Base-by-base conservation (phyloP, 2,329 filamentous ascomycete genomes). In the Harringtonia lauricola region DNA sequence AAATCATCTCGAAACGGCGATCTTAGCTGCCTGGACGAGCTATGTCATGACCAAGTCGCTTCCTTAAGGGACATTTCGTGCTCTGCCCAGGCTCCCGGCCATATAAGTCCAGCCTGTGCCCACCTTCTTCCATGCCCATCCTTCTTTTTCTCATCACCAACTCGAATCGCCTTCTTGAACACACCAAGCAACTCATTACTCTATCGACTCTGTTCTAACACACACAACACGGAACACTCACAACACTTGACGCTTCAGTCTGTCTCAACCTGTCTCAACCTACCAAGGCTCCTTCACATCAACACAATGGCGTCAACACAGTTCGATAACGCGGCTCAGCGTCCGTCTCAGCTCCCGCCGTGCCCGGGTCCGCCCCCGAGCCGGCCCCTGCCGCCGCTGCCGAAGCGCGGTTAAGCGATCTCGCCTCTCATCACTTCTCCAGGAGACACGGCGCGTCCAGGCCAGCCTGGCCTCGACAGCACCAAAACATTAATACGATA, bases 361-460 rank as follows among this genome's bases (percentile, higher is more conserved):
- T 81, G 76, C 72, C 76, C 77, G 43, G 77, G 77, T 54, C 77
- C 77, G 48, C 77, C 77, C 55, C 77, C 77, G 50, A 76, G 71
- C 63, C 68, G 77, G 44, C 77, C 77, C 63, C 73, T 81, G 43
- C 77, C 77, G 61, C 73, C 76, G 62, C 72, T 81, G 49, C 77
- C 77, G 59, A 80, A 78, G 66, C 68, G 71, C 56, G 67, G 65
- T 54, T 76, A 76, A 57, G 8, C 39, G 8, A 18, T 14, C 12
- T 19, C 30, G 30, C 8, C 30, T 31, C 8, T 13, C 24, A 26
- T 26, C 24, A 26, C 24, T 26, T 10, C 10, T 6, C 24, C 10
- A 26, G n/a, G n/a, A n/a, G n/a, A n/a, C n/a, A n/a, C n/a, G n/a
- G n/a, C n/a, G n/a, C n/a, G n/a, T n/a, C n/a, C n/a, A n/a, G n/a